Evolutionary conservation across 495 filamentous ascomycete species (phyloP).

Genomic region (Usnea hakonensis): DNA sequence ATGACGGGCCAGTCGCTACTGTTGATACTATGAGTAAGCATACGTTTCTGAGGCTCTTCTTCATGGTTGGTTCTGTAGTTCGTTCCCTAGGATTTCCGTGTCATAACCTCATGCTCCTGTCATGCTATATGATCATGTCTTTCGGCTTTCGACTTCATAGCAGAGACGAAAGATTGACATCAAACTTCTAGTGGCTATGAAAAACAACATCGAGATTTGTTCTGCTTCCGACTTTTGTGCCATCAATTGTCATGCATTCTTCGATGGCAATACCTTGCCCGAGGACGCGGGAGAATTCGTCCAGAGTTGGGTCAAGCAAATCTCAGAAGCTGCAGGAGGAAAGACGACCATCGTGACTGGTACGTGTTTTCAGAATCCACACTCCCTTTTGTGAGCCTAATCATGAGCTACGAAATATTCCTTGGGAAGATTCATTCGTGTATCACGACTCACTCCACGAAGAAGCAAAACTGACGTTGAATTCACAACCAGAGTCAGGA

Average conservation of each 20-base stretch:
- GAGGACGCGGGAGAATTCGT: constrained; percentile 58
- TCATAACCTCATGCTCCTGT: background rate
- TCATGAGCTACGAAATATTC: no score
- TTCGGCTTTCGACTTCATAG: background rate
- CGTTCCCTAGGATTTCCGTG: background rate
- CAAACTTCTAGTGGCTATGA: constrained; percentile 37
- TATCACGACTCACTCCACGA: background rate
- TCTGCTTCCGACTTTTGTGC: constrained; percentile 67
- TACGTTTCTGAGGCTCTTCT: background rate
- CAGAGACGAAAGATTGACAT: background rate
- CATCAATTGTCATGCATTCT: constrained; percentile 79
- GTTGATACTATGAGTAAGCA: constrained; percentile 59
- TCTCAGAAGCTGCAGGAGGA: constrained; percentile 42
- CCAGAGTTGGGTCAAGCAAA: constrained; percentile 39
- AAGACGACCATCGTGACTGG: constrained; percentile 58
- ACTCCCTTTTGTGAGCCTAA: no score
- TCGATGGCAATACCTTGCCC: constrained; percentile 54
- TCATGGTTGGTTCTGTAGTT: background rate
- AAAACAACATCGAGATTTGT: constrained; percentile 62
- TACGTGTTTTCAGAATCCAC: no score
- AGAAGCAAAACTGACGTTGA: background rate
- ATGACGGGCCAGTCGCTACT: constrained; percentile 64
- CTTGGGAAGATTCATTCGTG: no score
- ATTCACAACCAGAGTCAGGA: constrained; percentile 69
- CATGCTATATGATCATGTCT: no score